Evolutionary conservation across 139 green algal genomes (phyloP).

Genomic region (Auxenochlorella pyrenoidosa): DNA sequence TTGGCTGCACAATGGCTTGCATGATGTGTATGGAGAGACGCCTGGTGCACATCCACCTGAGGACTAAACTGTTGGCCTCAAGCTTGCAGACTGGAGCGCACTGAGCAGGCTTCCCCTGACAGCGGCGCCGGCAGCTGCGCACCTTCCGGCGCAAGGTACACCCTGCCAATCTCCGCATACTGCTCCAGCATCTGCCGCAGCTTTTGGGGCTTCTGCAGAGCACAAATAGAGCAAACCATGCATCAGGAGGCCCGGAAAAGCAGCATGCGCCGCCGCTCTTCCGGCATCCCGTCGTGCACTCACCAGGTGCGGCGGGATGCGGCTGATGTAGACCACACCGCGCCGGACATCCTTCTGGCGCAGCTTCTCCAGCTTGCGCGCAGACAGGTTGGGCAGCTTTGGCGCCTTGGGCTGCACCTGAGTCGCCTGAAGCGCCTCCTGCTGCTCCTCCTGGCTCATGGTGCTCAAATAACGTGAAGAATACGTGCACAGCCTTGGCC

Average conservation of each 20-base stretch:
- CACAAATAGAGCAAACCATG: neutral
- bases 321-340: conserved; percentile 90
- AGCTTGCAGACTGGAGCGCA: neutral
- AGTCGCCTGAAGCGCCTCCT: neutral
- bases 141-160: conserved; percentile 92
- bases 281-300: neutral
- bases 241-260: conserved; percentile 45
- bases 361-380: conserved; percentile 40
- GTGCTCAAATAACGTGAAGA: no score
- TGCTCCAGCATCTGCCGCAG: conserved; percentile 86
- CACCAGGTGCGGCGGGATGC: conserved; percentile 77
- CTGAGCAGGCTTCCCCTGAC: no score
- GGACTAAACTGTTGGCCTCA: neutral
- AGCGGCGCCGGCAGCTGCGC: neutral
- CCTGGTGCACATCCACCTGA: neutral
- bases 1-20: neutral
- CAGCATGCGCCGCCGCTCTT: neutral
- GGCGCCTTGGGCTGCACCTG: neutral
- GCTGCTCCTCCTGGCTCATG: conserved; percentile 8
- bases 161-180: conserved; percentile 78
- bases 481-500: no score
- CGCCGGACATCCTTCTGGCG: conserved; percentile 29
- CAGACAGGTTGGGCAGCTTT: neutral
- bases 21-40: neutral
- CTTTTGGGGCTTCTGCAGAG: conserved; percentile 89